phyloP scores from a whole-genome alignment of 1,284 basidiomycete genomes.

The Cryptococcus amylolentus region DNA sequence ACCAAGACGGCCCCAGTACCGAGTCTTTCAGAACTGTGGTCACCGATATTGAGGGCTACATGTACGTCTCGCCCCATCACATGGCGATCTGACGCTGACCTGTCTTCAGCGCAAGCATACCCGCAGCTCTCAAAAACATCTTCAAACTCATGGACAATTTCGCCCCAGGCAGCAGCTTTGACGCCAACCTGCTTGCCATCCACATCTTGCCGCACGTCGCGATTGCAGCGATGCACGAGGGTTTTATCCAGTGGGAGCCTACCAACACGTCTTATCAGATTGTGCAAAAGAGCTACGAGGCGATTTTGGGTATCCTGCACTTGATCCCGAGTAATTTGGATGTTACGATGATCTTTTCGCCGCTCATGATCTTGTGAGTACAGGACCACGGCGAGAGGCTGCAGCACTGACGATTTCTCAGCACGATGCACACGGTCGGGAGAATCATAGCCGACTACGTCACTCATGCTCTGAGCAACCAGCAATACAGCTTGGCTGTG shows the following conservation, averaged over 20 bases:
- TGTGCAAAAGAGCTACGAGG: slow-evolving; percentile 31
- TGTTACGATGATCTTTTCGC: slow-evolving; percentile 30
- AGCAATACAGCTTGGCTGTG: slow-evolving; percentile 24
- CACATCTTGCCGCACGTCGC: slow-evolving; percentile 41
- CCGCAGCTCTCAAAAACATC: slow-evolving; percentile 28
- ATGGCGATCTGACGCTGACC: background rate
- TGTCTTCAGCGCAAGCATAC: slow-evolving; percentile 19
- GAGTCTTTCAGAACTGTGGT: slow-evolving; percentile 24
- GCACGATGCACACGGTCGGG: slow-evolving; percentile 35
- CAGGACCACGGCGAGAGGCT: background rate
- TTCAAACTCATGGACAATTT: slow-evolving; percentile 22
- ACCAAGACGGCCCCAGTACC: slow-evolving; percentile 16
- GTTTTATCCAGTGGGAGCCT: slow-evolving; percentile 30
- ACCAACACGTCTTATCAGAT: slow-evolving; percentile 13
- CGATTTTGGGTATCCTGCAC: slow-evolving; percentile 33
- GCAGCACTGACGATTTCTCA: slow-evolving; percentile 9
- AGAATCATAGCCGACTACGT: slow-evolving; percentile 32
- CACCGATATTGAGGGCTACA: slow-evolving; percentile 33
- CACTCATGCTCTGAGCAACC: slow-evolving; percentile 15
- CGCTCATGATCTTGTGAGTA: slow-evolving; percentile 34
- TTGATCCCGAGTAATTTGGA: slow-evolving; percentile 43
- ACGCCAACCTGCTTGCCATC: slow-evolving; percentile 32
- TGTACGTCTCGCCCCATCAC: slow-evolving; percentile 18
- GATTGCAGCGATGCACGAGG: slow-evolving; percentile 32
- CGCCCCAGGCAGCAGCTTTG: slow-evolving; percentile 16